Evolutionary conservation across 257 asterid species (phyloP).

Genomic region (Solanum pennellii): DNA sequence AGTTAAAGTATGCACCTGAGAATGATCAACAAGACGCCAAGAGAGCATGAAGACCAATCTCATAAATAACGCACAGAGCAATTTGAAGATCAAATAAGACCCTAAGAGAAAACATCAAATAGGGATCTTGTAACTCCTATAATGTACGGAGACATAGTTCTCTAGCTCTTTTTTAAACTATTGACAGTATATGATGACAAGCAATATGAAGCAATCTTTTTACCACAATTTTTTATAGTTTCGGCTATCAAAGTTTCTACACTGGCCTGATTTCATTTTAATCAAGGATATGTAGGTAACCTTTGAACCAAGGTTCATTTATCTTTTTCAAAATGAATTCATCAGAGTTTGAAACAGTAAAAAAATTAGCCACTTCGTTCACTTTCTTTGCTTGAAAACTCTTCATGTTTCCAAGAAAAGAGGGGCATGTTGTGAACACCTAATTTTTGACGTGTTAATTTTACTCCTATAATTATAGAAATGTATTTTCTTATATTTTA

Average conservation of each 20-base stretch:
- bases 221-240: background rate
- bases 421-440: background rate
- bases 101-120: background rate
- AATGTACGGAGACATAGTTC: background rate
- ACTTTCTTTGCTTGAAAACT: background rate
- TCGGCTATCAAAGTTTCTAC: too few species aligned
- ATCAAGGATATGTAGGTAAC: background rate
- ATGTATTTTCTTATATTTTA: too few species aligned
- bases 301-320: background rate
- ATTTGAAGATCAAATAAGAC: background rate
- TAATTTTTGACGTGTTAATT: background rate
- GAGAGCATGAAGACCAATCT: background rate
- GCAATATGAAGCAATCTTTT: background rate
- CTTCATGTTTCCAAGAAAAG: background rate
- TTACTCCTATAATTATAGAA: background rate
- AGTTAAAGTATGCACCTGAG: background rate
- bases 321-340: background rate
- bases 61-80: background rate
- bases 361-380: background rate
- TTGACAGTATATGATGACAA: background rate
- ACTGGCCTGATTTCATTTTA: background rate
- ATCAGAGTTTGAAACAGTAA: background rate
- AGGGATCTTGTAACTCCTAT: background rate
- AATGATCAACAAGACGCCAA: background rate
- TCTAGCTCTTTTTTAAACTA: background rate